Evolutionary conservation across 257 asterid genomes (phyloP), one percentile per base, ranked within the genome.

Genomic region (Nicotiana obtusifolia): DNA sequence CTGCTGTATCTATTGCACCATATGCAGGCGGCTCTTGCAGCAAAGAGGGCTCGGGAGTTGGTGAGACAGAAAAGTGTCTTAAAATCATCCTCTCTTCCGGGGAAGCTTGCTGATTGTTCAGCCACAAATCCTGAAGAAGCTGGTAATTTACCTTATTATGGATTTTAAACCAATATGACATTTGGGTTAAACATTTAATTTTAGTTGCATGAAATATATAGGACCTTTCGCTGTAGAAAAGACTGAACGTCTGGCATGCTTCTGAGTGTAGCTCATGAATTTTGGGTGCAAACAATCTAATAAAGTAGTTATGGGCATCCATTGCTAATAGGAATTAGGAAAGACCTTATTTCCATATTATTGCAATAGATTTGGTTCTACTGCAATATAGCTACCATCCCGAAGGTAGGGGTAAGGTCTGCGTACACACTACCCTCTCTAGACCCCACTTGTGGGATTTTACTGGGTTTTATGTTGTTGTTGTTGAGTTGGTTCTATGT

Each of bases 81-180:
- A 86, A 94, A 81, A 86, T 94, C 98, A 62, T 94, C 99, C 15
- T 90, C 99, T 79, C 97, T 96, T 83, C 99, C 99, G 10, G 98
- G 99, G 81, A 96, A 96, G 92, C 99, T 96, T 78, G 98, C 99
- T 88, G 99, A 96, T 88, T 96, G 99, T 86, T 94, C 98, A 49
- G 88, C 97, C 68, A 91, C 98, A 14, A 84, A 94, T 85, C 99
- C 98, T 85, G 97, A 86, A 85, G 98, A 90, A 82, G 80, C 95
- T 62, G 98, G 99, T 96, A 85, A 75, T 26, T 44, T 75, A 75
- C 62, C 62, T 75, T 7, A 75, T 49, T 16, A 49, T 75, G 62
- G 44, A 75, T 75, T 49, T 47, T 60, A 52, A 44, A 75, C 44
- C 62, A 49, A 26, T 24, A 9, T 75, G 19, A 20, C 19, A 71